Evolutionary conservation across 495 filamentous ascomycete genomes (phyloP), one percentile per base, ranked within the genome.

Genomic region (Aspergillus indologenus): DNA sequence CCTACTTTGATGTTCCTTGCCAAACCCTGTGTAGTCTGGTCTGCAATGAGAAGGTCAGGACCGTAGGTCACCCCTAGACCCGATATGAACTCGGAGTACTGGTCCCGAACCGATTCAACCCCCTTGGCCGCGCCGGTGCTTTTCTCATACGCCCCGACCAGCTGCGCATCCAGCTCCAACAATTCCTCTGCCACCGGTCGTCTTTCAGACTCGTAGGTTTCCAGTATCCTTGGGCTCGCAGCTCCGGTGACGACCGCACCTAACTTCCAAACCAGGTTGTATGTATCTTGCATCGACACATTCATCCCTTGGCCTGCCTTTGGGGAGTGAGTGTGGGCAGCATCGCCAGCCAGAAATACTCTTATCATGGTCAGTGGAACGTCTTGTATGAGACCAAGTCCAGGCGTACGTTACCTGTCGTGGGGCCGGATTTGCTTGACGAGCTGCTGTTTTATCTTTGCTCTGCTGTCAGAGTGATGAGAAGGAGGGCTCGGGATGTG

Each of bases 251-350:
- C 63, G 3, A 77, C 71, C 17, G 74, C 65, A 7, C 71, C 71
- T 9, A 84, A 60, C 60, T 84, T 83, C 79, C 80, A 84, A 0
- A 65, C 65, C 0, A 84, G 67, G 54, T 82, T 82, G n/a, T 78
- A 76, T 7, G 76, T 74, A 56, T 84, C 81, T 47, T 81, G 76
- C n/a, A 84, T 65, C 4, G 76, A 77, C 0, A 77, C 76, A 61
- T 83, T 84, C 77, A 82, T 75, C 4, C 80, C 81, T 55, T 84
- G 80, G 0, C 77, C 81, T 21, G 73, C 79, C 11, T 73, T 75
- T 5, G 75, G 77, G 8, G 68, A 72, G 59, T 81, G 80, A 0
- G 77, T 83, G 53, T 84, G 79, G 21, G 71, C 74, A 1, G 81
- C 79, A 66, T 84, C 80, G 0, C 81, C 81, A 12, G 76, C 76